A percentile compares a stretch with the other conserved stretches of the same genome.
Evolutionary conservation across 345 rosid genomes (phyloP).

Genomic region (Gossypium stocksii): DNA sequence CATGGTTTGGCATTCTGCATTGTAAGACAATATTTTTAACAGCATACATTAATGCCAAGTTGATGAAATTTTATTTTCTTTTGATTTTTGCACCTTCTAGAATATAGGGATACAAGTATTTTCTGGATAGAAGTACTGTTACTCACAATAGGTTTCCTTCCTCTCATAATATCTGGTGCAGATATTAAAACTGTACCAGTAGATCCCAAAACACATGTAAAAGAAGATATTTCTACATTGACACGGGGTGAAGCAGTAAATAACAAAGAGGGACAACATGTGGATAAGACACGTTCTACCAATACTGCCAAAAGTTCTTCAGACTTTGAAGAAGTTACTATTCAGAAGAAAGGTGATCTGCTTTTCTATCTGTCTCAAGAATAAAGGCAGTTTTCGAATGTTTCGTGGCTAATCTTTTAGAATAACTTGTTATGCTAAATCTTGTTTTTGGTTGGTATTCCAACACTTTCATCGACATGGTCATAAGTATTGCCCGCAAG

Average conservation of each 20-base stretch:
- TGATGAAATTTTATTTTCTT: background rate
- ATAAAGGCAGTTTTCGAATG: background rate
- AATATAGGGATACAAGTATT: background rate
- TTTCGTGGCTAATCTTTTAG: background rate
- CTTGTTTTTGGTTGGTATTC: background rate
- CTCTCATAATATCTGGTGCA: constrained; percentile 17
- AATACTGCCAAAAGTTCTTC: background rate
- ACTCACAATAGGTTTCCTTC: background rate
- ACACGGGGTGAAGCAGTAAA: constrained; percentile 12
- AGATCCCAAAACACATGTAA: constrained; percentile 15
- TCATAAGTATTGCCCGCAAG: background rate
- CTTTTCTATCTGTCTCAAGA: background rate
- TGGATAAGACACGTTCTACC: background rate
- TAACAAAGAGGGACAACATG: background rate
- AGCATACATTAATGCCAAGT: background rate
- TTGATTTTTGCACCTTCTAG: background rate
- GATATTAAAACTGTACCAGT: background rate
- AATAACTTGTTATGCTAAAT: background rate
- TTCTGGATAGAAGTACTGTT: background rate
- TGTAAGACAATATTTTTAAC: background rate
- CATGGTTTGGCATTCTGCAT: background rate
- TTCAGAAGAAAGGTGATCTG: constrained; percentile 11
- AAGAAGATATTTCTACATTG: constrained; percentile 16
- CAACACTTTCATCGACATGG: background rate
- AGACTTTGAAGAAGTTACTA: background rate